These are phyloP conservation scores for Hypoxylon lenormandii DNA, from an alignment of 495 filamentous ascomycete species.

Conservation along the genomic window DNA sequence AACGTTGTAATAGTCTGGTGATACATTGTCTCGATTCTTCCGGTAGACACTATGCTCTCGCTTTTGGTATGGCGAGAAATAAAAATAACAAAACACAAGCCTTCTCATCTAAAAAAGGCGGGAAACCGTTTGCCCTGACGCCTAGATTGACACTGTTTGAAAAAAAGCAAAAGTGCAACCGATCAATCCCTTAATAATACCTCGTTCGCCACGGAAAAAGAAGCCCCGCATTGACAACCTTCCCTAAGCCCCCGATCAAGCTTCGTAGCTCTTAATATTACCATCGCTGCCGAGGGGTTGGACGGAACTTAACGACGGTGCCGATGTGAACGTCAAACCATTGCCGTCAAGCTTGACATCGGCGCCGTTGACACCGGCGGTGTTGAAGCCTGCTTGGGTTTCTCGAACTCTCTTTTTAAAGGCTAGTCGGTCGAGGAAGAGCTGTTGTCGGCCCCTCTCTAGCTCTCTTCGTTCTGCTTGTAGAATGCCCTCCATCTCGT, in stretches of 20 bases:
- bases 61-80: background rate
- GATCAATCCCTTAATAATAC: conserved; percentile 25
- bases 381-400: conserved; percentile 79
- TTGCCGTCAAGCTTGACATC: conserved; percentile 65
- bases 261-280: conserved; percentile 64
- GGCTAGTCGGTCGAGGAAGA: conserved; percentile 89
- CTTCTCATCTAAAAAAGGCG: conserved; percentile 15
- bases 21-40: background rate
- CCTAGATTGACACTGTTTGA: conserved; percentile 9
- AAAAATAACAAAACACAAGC: conserved; percentile 8
- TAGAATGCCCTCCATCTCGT: conserved; percentile 90
- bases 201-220: conserved; percentile 33
- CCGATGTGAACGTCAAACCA: conserved; percentile 71
- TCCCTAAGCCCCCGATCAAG: conserved; percentile 43
- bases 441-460: conserved; percentile 86
- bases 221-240: background rate
- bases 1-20: too few species aligned
- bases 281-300: conserved; percentile 76
- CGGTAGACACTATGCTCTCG: conserved; percentile 12
- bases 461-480: conserved; percentile 92
- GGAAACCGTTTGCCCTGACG: conserved; percentile 25
- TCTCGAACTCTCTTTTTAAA: conserved; percentile 89
- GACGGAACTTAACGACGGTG: conserved; percentile 60
- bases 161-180: conserved; percentile 1
- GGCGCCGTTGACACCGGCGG: conserved; percentile 66